These are phyloP conservation scores for Otatea glauca DNA, from an alignment of 176 grass and related monocot genomes.

Conservation along the genomic window DNA sequence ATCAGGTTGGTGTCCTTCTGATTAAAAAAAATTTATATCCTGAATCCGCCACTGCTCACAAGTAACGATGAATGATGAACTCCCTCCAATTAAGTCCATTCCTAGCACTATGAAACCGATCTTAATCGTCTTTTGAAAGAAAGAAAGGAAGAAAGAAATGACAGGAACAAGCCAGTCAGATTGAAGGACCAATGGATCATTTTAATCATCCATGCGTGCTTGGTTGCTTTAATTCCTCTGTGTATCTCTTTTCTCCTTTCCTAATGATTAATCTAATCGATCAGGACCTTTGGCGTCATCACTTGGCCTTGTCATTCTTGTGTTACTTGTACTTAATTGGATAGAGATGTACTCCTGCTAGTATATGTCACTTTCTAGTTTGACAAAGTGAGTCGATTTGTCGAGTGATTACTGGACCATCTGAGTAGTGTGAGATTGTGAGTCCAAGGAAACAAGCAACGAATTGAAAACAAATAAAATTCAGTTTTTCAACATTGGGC, in stretches of 20 bases:
- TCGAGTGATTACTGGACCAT: background rate
- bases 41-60: too few relatives aligned
- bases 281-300: background rate
- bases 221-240: background rate
- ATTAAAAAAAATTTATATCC: too few relatives aligned
- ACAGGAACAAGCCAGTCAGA: background rate
- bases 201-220: background rate
- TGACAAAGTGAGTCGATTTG: background rate
- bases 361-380: background rate
- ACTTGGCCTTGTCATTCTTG: background rate
- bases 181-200: background rate
- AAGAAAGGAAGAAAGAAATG: background rate
- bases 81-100: background rate
- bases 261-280: background rate
- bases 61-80: background rate
- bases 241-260: too few relatives aligned
- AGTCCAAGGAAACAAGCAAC: conserved; percentile 19
- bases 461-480: background rate
- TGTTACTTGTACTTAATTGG: background rate
- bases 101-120: background rate
- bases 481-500: background rate
- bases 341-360: background rate
- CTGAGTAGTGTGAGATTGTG: background rate
- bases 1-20: too few relatives aligned
- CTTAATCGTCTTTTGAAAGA: background rate